Percentiles rank a stretch among this genome's conserved stretches.
These are phyloP conservation scores for Cladophialophora bantiana DNA, from an alignment of 2,329 filamentous ascomycete genomes.

Conservation along the genomic window DNA sequence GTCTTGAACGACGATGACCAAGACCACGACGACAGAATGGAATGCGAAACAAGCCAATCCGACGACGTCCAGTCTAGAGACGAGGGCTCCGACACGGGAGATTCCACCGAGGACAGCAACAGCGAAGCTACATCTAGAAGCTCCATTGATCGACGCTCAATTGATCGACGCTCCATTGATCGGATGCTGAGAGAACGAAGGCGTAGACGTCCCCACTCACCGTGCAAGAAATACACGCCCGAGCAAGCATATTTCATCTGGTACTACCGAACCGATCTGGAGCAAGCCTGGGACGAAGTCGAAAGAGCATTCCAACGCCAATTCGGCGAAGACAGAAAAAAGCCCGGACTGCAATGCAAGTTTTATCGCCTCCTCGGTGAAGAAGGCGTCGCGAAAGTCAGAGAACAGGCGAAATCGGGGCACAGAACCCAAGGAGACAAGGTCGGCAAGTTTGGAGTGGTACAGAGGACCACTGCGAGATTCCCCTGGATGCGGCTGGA, in stretches of 20 bases:
- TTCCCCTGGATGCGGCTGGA: conserved; percentile 37
- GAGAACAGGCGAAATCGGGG: conserved; percentile 47
- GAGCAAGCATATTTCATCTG: conserved; percentile 59
- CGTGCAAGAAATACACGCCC: conserved; percentile 55
- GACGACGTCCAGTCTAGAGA: not conserved
- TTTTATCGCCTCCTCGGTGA: conserved; percentile 58
- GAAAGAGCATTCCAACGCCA: conserved; percentile 53
- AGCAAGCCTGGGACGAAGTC: conserved; percentile 54
- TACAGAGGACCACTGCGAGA: conserved; percentile 50
- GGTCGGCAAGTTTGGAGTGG: conserved; percentile 50
- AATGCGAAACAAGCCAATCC: not conserved
- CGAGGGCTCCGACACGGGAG: not conserved
- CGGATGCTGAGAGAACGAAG: not conserved
- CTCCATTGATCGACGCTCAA: not conserved
- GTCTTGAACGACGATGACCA: conserved; percentile 15
- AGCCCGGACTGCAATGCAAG: conserved; percentile 58
- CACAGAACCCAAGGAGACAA: conserved; percentile 26
- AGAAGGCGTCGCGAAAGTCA: conserved; percentile 53
- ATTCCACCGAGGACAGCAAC: not conserved
- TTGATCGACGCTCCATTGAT: not conserved
- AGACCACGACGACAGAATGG: not conserved
- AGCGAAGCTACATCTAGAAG: not conserved
- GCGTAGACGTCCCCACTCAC: conserved; percentile 42
- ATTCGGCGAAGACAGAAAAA: conserved; percentile 50
- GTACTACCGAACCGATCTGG: conserved; percentile 57